Evolutionary conservation across 352 stramenopile genomes (phyloP), one percentile per base, ranked within the genome.

Genomic region (Globisporangium barbulae): DNA sequence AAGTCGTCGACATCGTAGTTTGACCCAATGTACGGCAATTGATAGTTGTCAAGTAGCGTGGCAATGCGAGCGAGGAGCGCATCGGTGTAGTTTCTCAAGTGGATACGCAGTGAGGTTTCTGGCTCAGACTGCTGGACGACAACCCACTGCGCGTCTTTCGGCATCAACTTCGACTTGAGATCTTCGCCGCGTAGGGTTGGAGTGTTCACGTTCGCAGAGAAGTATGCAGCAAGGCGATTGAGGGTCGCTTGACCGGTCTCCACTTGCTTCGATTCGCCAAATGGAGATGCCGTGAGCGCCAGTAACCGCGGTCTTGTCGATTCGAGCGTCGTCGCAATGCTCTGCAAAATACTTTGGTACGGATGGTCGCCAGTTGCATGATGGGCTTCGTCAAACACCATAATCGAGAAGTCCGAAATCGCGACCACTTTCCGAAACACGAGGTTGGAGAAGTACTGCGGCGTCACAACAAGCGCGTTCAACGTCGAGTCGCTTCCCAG

Each of bases 371-470:
- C 74, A 53, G 72, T 90, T 3, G 79, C 83, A 49, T 94, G 85
- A 53, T 94, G 85, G 4, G 85, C 85, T 73, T 94, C 83, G 42
- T 94, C 85, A 69, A 94, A 91, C 17, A 94, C 77, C 72, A 94
- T 76, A 42, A 83, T 64, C 50, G 79, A 88, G 21, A 89, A 88
- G 55, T 91, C 71, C 13, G 75, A 74, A 17, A 91, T 73, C 2
- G 45, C 63, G 0, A 84, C 71, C 17, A 68, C 61, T 0, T 52
- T 17, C 10, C 72, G 67, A 48, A 66, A 74, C 10, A 90, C 28
- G 68, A 88, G 74, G 59, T 92, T 92, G 21, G 78, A 55, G 44
- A 92, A 92, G 47, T 80, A 91, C 63, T 90, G 78, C 1, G 83
- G 81, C 2, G 85, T 94, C 37, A 83, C 79, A 13, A 89, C 78